Evolutionary conservation across 495 filamentous ascomycete species (phyloP).

Genomic region (Penicillium canariense): DNA sequence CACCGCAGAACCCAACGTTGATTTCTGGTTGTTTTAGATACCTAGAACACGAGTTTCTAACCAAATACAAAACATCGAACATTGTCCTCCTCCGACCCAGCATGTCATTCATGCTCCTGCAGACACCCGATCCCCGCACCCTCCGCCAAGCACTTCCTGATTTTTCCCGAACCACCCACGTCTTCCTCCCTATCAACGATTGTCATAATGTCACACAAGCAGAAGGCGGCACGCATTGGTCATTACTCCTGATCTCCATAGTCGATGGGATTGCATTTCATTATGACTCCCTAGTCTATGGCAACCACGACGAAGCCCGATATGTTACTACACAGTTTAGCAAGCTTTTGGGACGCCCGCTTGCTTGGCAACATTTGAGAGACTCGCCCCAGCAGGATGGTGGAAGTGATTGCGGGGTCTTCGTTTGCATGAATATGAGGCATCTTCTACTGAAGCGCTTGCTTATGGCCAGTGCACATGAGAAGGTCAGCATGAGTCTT

Average conservation of each 20-base stretch:
- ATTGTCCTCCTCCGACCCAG: constrained; percentile 90
- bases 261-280: constrained; percentile 92
- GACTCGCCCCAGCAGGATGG: constrained; percentile 94
- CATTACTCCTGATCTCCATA: constrained; percentile 81
- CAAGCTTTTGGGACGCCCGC: constrained; percentile 57
- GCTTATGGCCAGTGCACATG: constrained; percentile 67
- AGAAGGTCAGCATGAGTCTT: constrained; percentile 94
- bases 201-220: constrained; percentile 68
- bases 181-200: constrained; percentile 97
- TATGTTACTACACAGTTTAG: constrained; percentile 61
- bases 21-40: constrained; percentile 52
- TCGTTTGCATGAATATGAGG: constrained; percentile 91
- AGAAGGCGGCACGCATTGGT: constrained; percentile 95
- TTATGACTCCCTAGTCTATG: constrained; percentile 84
- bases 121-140: constrained; percentile 70
- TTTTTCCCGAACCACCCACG: constrained; percentile 80
- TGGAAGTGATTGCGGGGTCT: constrained; percentile 90
- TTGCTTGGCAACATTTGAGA: constrained; percentile 72
- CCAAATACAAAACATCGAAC: constrained; percentile 69
- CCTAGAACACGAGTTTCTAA: constrained; percentile 83
- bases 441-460: constrained; percentile 80
- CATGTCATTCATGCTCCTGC: constrained; percentile 91
- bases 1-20: constrained; percentile 1
- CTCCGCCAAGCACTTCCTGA: constrained; percentile 58
- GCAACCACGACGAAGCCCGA: constrained; percentile 71